Percentiles rank a stretch among this genome's conserved stretches.
phyloP scores from a whole-genome alignment of 2,329 filamentous ascomycete genomes.

The Fusarium tuaranense region DNA sequence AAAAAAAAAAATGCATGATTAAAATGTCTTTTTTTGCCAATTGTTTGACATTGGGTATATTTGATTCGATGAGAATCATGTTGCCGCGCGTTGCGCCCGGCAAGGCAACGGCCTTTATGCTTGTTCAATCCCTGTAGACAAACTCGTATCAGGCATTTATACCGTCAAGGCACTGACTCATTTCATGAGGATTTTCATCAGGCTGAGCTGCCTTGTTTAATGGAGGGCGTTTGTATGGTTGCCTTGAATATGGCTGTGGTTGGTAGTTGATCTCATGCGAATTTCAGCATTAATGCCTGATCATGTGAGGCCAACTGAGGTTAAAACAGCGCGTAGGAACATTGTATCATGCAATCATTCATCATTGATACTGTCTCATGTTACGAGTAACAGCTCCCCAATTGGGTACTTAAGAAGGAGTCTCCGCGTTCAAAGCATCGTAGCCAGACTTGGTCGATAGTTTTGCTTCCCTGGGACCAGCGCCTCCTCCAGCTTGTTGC shows the following conservation, averaged over 20 bases:
- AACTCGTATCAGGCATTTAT: conserved; percentile 30
- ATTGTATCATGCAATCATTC: conserved; percentile 28
- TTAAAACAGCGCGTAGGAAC: neutral
- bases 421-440: conserved; percentile 47
- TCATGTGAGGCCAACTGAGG: neutral
- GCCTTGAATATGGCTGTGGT: neutral
- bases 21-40: conserved; percentile 12
- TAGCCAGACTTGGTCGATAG: conserved; percentile 45
- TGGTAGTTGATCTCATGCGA: neutral
- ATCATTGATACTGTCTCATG: conserved; percentile 20
- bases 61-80: conserved; percentile 12
- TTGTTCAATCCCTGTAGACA: conserved; percentile 30
- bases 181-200: neutral
- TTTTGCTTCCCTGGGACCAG: conserved; percentile 43
- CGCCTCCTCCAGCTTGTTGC: conserved; percentile 40
- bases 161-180: conserved; percentile 2
- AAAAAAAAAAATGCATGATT: conserved; percentile 4
- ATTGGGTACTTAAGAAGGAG: conserved; percentile 39
- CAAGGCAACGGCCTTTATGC: conserved; percentile 3
- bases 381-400: neutral
- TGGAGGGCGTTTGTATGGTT: neutral
- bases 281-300: neutral
- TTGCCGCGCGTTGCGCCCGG: conserved; percentile 32
- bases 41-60: neutral
- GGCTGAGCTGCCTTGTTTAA: conserved; percentile 3